Conservation (phyloP, 2,329 filamentous ascomycete species). For the Remersonia thermophila region DNA sequence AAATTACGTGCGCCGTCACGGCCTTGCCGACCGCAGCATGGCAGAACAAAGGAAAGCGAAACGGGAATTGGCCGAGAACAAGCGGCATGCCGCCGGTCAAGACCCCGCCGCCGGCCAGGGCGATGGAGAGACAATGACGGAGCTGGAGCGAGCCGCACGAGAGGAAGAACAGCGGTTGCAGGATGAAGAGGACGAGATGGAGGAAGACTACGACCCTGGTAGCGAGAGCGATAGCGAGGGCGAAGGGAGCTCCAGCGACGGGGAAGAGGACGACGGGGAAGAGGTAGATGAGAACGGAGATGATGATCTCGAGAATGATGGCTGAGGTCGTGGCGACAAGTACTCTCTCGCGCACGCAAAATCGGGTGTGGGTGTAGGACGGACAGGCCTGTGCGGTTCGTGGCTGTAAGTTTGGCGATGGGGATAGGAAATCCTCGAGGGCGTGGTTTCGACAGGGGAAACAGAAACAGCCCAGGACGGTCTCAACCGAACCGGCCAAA, state of each 20-base stretch:
- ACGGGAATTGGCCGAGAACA: conserved; percentile 48
- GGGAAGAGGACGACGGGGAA: conserved; percentile 38
- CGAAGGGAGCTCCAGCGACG: conserved; percentile 34
- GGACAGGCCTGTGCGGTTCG: no score
- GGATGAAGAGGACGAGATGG: conserved; percentile 51
- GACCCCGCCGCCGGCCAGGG: conserved; percentile 28
- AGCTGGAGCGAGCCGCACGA: conserved; percentile 36
- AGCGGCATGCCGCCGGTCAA: conserved; percentile 26
- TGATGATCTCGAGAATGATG: conserved; percentile 24
- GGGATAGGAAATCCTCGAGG: no score
- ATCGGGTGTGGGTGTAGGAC: conserved; percentile 15
- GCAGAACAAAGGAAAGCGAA: conserved; percentile 55
- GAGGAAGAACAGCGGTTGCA: conserved; percentile 42
- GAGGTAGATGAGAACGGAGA: conserved; percentile 31
- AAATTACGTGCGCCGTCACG: conserved; percentile 46
- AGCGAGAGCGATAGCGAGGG: conserved; percentile 49
- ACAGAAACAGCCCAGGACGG: no score
- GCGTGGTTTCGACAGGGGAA: no score
- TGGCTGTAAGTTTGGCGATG: no score
- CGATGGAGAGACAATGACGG: conserved; percentile 29
- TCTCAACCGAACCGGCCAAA: no score
- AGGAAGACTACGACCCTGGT: conserved; percentile 55
- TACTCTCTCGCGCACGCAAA: no score
- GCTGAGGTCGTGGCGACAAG: conserved; percentile 14
- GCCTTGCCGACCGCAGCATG: conserved; percentile 55